Base-by-base conservation (phyloP, 2,329 filamentous ascomycete genomes). In the Ophiocordyceps camponoti-saundersi region DNA sequence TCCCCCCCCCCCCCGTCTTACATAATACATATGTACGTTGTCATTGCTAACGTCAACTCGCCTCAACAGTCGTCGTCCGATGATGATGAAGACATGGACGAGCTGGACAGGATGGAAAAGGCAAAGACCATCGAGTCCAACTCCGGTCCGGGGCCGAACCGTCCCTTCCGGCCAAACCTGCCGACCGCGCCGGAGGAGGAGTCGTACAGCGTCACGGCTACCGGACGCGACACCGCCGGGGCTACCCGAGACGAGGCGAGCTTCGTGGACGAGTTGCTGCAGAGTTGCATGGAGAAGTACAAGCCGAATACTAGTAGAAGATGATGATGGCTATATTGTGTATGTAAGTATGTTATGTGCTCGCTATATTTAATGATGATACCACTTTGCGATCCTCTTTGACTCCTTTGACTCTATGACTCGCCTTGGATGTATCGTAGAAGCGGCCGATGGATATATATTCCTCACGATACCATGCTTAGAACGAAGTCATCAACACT, bases 211-310 rank as follows among this genome's bases (percentile, higher is more conserved):
- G 44, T 30, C 11, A 49, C 46, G 18, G 50, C 52, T 2, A 49
- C 47, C 5, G 52, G 50, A 3, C 47, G 50, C 18, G 44, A 29
- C 3, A 43, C 42, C 48, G 29, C 13, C 20, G 15, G 21, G 2
- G 46, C 23, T 4, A 26, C 42, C 39, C 21, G 47, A n/a, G 26
- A 32, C 7, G 48, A 48, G 18, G 43, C 46, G 18, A 48, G 47
- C 1, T 54, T 52, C 45, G 52, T 55, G 4, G 54, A 56, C 42
- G 49, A 56, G 44, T 42, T 56, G 47, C 47, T 56, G n/a, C 44
- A 51, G 13, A 46, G 54, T 2, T 49, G 47, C 18, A 53, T 55
- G 51, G 32, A 47, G 7, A 41, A 29, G 22, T 46, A 46, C 22
- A 46, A 36, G n/a, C 29, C 39, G 12, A 36, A 36, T 7, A 41